Conservation (phyloP, 1,284 basidiomycete species). For the Sparassis latifolia region DNA sequence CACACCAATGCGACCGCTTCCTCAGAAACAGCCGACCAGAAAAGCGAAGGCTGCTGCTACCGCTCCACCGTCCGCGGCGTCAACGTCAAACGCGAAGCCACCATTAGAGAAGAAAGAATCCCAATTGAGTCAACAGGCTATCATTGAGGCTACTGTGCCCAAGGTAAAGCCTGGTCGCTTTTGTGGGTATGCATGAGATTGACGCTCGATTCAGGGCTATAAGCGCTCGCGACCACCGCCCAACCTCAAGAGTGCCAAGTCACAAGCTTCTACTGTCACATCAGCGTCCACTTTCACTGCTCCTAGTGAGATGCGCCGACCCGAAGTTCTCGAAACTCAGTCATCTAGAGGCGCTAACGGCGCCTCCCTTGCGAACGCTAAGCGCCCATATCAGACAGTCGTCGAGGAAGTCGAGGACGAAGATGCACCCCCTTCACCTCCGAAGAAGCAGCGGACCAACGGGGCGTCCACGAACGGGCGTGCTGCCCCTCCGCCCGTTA, state of each 20-base stretch:
- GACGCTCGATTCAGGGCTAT: conserved; percentile 42
- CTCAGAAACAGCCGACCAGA: conserved; percentile 32
- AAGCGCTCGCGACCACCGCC: conserved; percentile 63
- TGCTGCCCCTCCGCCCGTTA: conserved; percentile 8
- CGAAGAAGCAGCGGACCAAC: conserved; percentile 35
- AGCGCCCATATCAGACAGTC: conserved; percentile 4
- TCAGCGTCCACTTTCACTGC: conserved; percentile 2
- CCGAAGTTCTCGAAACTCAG: too few relatives aligned
- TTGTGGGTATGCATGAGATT: background rate
- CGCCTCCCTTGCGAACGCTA: background rate
- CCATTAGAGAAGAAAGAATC: conserved; percentile 20
- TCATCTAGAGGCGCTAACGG: too few relatives aligned
- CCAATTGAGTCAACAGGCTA: conserved; percentile 48
- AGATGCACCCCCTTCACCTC: conserved; percentile 21
- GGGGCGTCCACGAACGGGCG: conserved; percentile 1
- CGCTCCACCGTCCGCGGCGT: conserved; percentile 24
- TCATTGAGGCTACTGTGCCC: conserved; percentile 67
- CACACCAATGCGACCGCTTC: conserved; percentile 33
- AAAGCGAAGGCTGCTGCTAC: conserved; percentile 20
- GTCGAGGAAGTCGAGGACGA: conserved; percentile 27
- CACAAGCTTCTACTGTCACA: background rate
- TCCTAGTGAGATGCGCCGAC: too few relatives aligned
- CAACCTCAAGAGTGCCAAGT: conserved; percentile 21
- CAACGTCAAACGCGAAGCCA: conserved; percentile 14
- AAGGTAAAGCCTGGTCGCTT: conserved; percentile 37